Evolutionary conservation across 805 yeast species (phyloP), one percentile per base, ranked within the genome.

Genomic region (Candida stauntonica): DNA sequence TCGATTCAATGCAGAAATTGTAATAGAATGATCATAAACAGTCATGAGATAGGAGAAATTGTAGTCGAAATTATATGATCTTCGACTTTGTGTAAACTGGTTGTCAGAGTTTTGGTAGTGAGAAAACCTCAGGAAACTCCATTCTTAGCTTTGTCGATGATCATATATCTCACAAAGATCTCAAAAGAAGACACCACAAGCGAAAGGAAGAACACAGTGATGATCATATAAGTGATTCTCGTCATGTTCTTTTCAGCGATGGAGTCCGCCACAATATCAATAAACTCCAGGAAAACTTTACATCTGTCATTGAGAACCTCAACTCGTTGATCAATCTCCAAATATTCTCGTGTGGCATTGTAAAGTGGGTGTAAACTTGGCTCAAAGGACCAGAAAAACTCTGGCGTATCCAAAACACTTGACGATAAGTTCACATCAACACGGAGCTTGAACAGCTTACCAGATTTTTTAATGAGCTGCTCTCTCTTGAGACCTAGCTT

Each of bases 291-390:
- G 52, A 91, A 93, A 20, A 93, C 96, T 57, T 84, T 85, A 60
- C 98, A 89, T 34, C 97, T 68, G 58, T 91, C 97, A 53, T 93
- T 93, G 34, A 93, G 69, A 5, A 93, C 96, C 55, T 86, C 89
- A 21, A 91, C 96, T 38, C 99, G 67, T 61, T 86, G 96, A 57
- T 91, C 97, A 45, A 93, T 89, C 62, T 93, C 99, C 40, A 93
- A 65, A 54, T 93, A 93, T 47, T 93, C 96, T 42, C 96, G 66
- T 40, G 89, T 80, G 2, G 97, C 97, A 26, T 72, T 70, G 61
- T 93, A 93, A 29, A 93, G 66, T 4, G 98, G 98, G 58, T 91
- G 95, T 48, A 93, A 71, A 27, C 95, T 89, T 5, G 99, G 99
- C 62, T 93, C 99, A 45, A 72, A 74, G 35, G 89, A 85, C 99